A percentile compares a stretch with the other conserved stretches of the same genome.
Conservation (phyloP, 345 rosid genomes). For the Zanthoxylum bungeanum region DNA sequence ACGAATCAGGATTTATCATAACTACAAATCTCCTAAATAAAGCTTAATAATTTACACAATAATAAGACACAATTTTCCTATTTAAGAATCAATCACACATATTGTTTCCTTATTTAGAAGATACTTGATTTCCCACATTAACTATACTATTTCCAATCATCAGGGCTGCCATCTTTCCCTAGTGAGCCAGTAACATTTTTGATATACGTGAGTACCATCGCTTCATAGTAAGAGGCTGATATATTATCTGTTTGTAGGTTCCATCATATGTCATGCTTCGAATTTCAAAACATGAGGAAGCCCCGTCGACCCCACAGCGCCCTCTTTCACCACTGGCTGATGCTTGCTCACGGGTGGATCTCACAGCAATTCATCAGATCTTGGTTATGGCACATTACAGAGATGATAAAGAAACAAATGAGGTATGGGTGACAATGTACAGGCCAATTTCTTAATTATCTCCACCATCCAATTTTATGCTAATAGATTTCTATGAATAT, state of each 20-base stretch:
- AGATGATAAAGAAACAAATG: slow-evolving; percentile 91
- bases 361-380: slow-evolving; percentile 92
- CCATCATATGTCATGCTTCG: slow-evolving; percentile 90
- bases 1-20: too few species aligned
- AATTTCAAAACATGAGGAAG: slow-evolving; percentile 52
- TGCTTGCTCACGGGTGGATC: too few species aligned
- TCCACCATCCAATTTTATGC: background rate
- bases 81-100: too few species aligned
- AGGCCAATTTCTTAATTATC: background rate
- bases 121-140: too few species aligned
- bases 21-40: too few species aligned
- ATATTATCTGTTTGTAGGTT: slow-evolving; percentile 48
- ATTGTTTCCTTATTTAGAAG: too few species aligned
- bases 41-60: too few species aligned
- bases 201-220: background rate
- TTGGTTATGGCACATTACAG: slow-evolving; percentile 79
- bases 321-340: slow-evolving; percentile 91
- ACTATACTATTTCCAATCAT: background rate
- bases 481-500: slow-evolving; percentile 20
- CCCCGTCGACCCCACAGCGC: slow-evolving; percentile 54
- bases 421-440: slow-evolving; percentile 42
- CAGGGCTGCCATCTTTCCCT: background rate
- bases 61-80: too few species aligned
- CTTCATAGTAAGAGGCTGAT: background rate
- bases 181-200: background rate